These are phyloP conservation scores for Cercophora sp. DNA, from an alignment of 495 filamentous ascomycete species.

Conservation along the genomic window DNA sequence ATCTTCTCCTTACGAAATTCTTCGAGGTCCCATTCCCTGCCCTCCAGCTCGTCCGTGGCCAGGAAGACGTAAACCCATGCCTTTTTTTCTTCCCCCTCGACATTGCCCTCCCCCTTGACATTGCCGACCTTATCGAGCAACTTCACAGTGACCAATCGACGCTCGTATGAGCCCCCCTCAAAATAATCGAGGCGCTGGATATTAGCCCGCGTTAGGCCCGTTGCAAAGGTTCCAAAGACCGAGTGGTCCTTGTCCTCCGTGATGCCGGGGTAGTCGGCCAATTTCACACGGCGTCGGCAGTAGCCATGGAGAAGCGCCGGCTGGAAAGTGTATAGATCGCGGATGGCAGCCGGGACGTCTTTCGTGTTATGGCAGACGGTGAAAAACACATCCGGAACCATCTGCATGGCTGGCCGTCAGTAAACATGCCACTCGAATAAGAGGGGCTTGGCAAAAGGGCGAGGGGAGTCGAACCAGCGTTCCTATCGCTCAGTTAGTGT, in stretches of 20 bases:
- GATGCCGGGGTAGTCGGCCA: slow-evolving; percentile 85
- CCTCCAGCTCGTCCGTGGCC: slow-evolving; percentile 51
- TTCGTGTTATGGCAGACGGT: slow-evolving; percentile 68
- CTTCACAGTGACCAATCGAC: slow-evolving; percentile 56
- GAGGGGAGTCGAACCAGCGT: no score
- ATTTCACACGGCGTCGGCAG: slow-evolving; percentile 53
- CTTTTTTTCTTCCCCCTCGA: slow-evolving; percentile 55
- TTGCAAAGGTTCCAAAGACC: slow-evolving; percentile 79
- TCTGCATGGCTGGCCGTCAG: slow-evolving; percentile 30
- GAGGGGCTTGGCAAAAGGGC: slow-evolving; percentile 20
- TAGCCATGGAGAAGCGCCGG: slow-evolving; percentile 74
- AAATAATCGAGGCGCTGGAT: slow-evolving; percentile 74
- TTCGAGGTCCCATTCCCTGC: slow-evolving; percentile 77
- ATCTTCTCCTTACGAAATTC: slow-evolving; percentile 68
- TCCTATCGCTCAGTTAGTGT: slow-evolving; percentile 27
- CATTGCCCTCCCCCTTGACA: slow-evolving; percentile 39
- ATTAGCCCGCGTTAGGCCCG: slow-evolving; percentile 73
- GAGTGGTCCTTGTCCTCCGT: slow-evolving; percentile 45
- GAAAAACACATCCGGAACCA: slow-evolving; percentile 78
- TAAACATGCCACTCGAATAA: not conserved
- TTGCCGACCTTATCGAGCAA: slow-evolving; percentile 44
- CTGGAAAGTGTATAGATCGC: slow-evolving; percentile 53
- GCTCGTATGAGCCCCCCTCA: slow-evolving; percentile 72
- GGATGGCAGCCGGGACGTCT: slow-evolving; percentile 17
- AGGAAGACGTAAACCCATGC: slow-evolving; percentile 78